phyloP scores from a whole-genome alignment of 2,329 filamentous ascomycete genomes.

The Aureobasidium subglaciale region DNA sequence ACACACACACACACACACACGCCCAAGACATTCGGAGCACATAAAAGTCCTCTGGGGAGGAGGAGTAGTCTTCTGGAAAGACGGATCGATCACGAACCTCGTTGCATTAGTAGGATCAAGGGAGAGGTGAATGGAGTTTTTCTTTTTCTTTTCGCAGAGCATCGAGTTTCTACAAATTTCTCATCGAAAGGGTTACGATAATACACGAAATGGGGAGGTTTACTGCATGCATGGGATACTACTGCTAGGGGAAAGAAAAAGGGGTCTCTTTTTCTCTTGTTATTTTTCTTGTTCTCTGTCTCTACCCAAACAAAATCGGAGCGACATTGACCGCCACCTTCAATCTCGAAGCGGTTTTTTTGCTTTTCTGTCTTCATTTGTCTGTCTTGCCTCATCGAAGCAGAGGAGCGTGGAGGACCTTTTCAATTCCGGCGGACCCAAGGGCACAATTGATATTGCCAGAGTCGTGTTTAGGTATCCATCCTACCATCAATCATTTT shows the following conservation, averaged over 20 bases:
- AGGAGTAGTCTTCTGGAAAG: not conserved
- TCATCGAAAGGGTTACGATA: conserved; percentile 2
- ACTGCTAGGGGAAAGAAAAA: no score
- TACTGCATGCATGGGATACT: not conserved
- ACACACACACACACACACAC: no score
- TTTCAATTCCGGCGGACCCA: not conserved
- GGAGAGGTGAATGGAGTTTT: conserved; percentile 1
- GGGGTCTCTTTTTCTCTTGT: not conserved
- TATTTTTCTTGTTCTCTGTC: not conserved
- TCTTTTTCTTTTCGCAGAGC: not conserved
- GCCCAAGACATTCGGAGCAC: not conserved
- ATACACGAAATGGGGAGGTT: conserved; percentile 5
- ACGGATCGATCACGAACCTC: not conserved
- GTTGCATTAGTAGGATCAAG: not conserved
- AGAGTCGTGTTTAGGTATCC: no score
- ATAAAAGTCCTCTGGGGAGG: not conserved
- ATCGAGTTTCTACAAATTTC: conserved; percentile 1
- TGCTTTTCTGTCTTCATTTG: not conserved
- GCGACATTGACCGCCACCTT: not conserved
- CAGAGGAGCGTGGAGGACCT: not conserved
- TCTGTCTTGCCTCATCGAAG: no score
- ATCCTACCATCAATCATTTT: no score
- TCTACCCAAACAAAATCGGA: not conserved
- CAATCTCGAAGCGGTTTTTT: not conserved
- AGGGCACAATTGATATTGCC: no score